Conservation (phyloP, 345 rosid genomes). For the Tarenaya hassleriana region DNA sequence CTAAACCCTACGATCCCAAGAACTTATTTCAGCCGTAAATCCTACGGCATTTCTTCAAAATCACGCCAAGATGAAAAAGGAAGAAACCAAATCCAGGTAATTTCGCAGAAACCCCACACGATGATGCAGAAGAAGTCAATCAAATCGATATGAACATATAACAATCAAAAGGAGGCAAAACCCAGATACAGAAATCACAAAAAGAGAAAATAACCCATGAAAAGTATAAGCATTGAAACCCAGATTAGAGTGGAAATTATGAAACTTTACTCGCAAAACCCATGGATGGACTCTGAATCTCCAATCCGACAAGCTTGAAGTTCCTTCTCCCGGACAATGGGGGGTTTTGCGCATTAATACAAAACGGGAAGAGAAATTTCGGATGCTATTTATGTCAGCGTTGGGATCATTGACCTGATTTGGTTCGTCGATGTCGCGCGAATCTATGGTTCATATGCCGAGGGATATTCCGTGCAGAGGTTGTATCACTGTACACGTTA, state of each 20-base stretch:
- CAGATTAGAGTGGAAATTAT: not conserved
- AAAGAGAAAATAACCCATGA: slow-evolving; percentile 9
- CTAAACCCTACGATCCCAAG: no score
- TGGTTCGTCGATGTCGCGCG: no score
- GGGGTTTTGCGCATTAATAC: not conserved
- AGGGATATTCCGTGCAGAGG: no score
- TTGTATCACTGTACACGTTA: no score
- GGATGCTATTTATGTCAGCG: no score
- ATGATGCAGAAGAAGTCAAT: slow-evolving; percentile 5
- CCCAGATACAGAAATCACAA: not conserved
- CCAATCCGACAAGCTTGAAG: slow-evolving; percentile 1
- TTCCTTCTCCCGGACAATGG: slow-evolving; percentile 3
- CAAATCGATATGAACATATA: not conserved
- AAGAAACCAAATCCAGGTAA: slow-evolving; percentile 7
- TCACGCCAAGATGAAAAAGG: not conserved
- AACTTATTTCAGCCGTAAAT: no score
- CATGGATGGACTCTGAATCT: slow-evolving; percentile 15
- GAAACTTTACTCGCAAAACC: slow-evolving; percentile 20
- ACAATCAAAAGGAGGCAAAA: not conserved
- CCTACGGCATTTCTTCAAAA: not conserved
- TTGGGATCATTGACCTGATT: no score
- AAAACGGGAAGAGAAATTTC: no score
- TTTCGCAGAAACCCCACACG: not conserved
- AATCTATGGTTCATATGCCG: no score
- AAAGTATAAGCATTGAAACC: not conserved